phyloP scores from a whole-genome alignment of 768 basidiomycete species.

The Suillus decipiens region DNA sequence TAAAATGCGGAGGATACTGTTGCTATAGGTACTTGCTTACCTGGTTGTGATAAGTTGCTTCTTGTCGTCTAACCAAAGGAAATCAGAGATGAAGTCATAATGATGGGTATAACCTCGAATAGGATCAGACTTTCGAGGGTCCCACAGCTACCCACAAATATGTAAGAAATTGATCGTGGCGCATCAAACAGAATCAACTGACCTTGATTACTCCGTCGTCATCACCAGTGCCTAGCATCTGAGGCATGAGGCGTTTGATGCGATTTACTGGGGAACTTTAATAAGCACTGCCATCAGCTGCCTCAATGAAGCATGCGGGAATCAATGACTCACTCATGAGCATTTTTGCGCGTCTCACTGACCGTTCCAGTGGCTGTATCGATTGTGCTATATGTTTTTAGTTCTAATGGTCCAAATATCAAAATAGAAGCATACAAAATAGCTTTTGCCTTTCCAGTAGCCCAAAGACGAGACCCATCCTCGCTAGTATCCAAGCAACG shows the following conservation, averaged over 20 bases:
- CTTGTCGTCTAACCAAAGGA: conserved; percentile 82
- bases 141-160: conserved; percentile 71
- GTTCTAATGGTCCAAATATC: neutral
- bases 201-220: conserved; percentile 96
- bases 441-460: conserved; percentile 79
- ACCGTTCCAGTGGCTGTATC: conserved; percentile 62
- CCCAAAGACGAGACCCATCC: conserved; percentile 71
- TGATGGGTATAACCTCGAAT: conserved; percentile 80
- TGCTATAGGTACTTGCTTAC: conserved; percentile 41
- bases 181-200: conserved; percentile 15
- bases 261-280: conserved; percentile 84
- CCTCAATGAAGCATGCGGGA: conserved; percentile 27
- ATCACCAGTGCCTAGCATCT: conserved; percentile 83
- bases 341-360: conserved; percentile 47
- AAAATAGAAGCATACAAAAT: conserved; percentile 60
- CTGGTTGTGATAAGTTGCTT: conserved; percentile 87
- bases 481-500: conserved; percentile 68
- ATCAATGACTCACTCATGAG: conserved; percentile 64
- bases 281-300: conserved; percentile 31
- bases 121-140: conserved; percentile 68
- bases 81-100: conserved; percentile 93
- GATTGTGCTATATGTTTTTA: conserved; percentile 50
- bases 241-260: conserved; percentile 67
- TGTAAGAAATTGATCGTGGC: neutral
- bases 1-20: neutral